Evolutionary conservation across 257 asterid genomes (phyloP), one percentile per base, ranked within the genome.

Genomic region (Fraxinus americana): DNA sequence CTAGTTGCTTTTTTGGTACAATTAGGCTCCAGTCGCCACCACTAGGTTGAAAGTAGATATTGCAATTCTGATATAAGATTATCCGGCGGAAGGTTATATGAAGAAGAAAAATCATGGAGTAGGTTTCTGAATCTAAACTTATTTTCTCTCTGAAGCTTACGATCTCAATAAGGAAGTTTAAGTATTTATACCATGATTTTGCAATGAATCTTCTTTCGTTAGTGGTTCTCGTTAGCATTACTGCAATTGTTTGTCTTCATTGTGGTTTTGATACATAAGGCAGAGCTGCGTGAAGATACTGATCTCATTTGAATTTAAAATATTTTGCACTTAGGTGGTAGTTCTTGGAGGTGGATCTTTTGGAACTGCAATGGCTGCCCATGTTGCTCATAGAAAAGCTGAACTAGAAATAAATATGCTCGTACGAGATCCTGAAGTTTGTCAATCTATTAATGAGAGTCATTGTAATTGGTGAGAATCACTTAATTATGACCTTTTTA

Each of bases 301-400:
- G 10, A 45, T 57, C 52, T 36, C n/a, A 39, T 27, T 59, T 39
- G 35, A 17, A n/a, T 21, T 72, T 54, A 54, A 13, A 19, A 29
- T 75, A 23, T 30, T 78, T 71, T 70, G 78, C 78, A 45, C 27
- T 76, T 83, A 94, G 98, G 88, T 94, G 86, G 98, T 94, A 77
- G 96, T 94, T 82, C 92, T 94, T 39, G 98, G 98, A 76, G 98
- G 98, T 84, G 98, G 98, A 86, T 94, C 98, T 54, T 94, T 94
- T 63, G 98, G 98, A 85, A 92, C 98, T 69, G 97, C 98, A 71
- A 92, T 94, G 90, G 97, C 97, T 21, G 94, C 97, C 71, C 97
- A 92, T 88, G 97, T 94, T 82, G 98, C 98, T 27, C 85, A 77
- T 36, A 86, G 88, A 73, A 94, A 94, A 79, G 67, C 90, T 41